A percentile compares a stretch with the other conserved stretches of the same genome.
Conservation (phyloP, 257 asterid genomes). For the Penstemon newberryi region DNA sequence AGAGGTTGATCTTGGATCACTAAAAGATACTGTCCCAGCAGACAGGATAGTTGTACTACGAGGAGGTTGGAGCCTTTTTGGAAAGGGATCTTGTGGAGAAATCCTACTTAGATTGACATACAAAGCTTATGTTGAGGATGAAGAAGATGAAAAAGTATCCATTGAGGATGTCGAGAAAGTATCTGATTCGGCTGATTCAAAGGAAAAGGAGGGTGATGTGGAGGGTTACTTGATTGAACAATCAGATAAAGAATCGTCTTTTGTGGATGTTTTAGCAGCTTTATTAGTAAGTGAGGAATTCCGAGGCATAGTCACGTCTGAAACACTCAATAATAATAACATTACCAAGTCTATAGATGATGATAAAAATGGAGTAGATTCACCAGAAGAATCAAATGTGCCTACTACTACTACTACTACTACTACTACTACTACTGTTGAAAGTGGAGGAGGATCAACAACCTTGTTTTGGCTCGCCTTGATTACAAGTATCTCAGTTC, state of each 20-base stretch:
- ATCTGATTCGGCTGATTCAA: slow-evolving; percentile 25
- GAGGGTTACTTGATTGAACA: slow-evolving; percentile 31
- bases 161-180: slow-evolving; percentile 18
- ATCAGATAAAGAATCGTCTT: slow-evolving; percentile 59
- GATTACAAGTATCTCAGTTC: slow-evolving; percentile 71
- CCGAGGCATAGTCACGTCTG: slow-evolving; percentile 85
- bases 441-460: slow-evolving; percentile 50
- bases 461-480: slow-evolving; percentile 73
- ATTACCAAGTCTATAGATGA: slow-evolving; percentile 38
- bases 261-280: slow-evolving; percentile 80
- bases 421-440: slow-evolving; percentile 41
- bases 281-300: slow-evolving; percentile 91
- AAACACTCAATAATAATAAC: slow-evolving; percentile 37
- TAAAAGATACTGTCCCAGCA: slow-evolving; percentile 89
- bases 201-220: slow-evolving; percentile 59
- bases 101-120: slow-evolving; percentile 81
- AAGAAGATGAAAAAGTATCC: slow-evolving; percentile 72
- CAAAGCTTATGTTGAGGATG: slow-evolving; percentile 98
- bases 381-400: slow-evolving; percentile 36
- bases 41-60: slow-evolving; percentile 74
- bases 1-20: slow-evolving; percentile 90
- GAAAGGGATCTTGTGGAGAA: slow-evolving; percentile 82
- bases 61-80: slow-evolving; percentile 79
- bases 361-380: slow-evolving; percentile 27
- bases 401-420: slow-evolving; percentile 32